Conservation (phyloP, 352 stramenopile genomes). For the Phytophthora rubi region DNA sequence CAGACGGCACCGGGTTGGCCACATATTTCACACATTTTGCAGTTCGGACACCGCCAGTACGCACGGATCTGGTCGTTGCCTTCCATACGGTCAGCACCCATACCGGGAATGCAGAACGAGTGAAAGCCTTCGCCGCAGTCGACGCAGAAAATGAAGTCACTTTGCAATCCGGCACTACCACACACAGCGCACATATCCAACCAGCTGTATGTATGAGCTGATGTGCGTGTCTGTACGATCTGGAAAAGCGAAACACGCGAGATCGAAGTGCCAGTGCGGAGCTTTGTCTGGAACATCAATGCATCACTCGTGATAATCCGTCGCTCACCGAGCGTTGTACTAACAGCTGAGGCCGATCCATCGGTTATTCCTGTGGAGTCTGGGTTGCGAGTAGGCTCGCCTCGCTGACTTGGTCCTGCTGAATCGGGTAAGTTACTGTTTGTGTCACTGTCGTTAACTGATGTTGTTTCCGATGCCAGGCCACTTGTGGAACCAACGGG, state of each 20-base stretch:
- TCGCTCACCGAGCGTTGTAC: conserved; percentile 19
- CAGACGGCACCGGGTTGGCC: conserved; percentile 54
- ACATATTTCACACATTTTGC: conserved; percentile 96
- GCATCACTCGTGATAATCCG: conserved; percentile 27
- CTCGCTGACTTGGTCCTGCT: conserved; percentile 7
- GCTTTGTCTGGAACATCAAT: conserved; percentile 69
- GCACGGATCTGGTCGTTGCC: conserved; percentile 61
- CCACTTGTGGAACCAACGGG: conserved; percentile 8
- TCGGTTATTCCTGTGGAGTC: conserved; percentile 1
- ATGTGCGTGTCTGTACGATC: conserved; percentile 75
- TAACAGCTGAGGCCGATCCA: conserved; percentile 6
- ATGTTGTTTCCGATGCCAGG: conserved; percentile 9
- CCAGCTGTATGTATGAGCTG: conserved; percentile 90
- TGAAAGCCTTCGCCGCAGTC: conserved; percentile 97
- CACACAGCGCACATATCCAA: conserved; percentile 93
- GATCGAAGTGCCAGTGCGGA: conserved; percentile 57
- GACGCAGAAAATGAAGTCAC: conserved; percentile 94
- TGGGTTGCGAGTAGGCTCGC: conserved; percentile 12
- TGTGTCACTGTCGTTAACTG: conserved; percentile 17
- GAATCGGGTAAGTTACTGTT: conserved; percentile 27
- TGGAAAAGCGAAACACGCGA: conserved; percentile 78
- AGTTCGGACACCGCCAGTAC: conserved; percentile 95
- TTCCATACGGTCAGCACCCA: conserved; percentile 41
- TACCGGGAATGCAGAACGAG: conserved; percentile 86
- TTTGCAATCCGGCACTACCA: conserved; percentile 79